Base-by-base conservation (phyloP, 2,329 filamentous ascomycete species). In the Diaporthe vexans region DNA sequence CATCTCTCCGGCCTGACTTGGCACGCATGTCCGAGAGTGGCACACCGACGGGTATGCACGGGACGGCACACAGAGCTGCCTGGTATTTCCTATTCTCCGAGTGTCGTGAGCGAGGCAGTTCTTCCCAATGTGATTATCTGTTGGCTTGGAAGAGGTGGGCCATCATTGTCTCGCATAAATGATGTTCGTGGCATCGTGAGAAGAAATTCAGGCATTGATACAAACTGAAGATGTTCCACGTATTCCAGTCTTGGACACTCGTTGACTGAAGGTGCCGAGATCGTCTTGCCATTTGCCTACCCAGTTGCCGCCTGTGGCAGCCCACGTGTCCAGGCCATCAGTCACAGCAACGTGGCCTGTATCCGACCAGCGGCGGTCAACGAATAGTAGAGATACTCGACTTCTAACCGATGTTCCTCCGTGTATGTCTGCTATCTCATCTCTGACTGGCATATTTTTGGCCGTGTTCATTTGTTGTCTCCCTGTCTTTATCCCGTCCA, bases 21-120 rank as follows among this genome's bases (percentile, higher is more conserved):
- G 46, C 61, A 67, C 61, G 21, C 61, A 37, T 13, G 61, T 17
- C 61, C 61, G 29, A 67, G 63, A 40, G 46, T 67, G 63, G 63
- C 46, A 67, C 61, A 51, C 61, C 43, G 43, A 67, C 61, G 29
- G 43, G 19, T 24, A 51, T n/a, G 61, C 43, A 35, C 43, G 61
- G 61, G 61, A 67, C 7, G 61, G 21, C 43, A n/a, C 40, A 48
- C 15, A 52, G 63, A 11, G 46, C 29, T 52, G 33, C 46, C 46
- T 35, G 29, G 29, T 35, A 37, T 54, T n/a, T 17, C 35, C 9
- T 29, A 54, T 54, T 51, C 29, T 13, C 63, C n/a, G 63, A 40
- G 33, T 54, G 33, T 68, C 33, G 48, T 29, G 46, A 35, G 46
- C 35, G 63, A 54, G 13, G 48, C 48, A 54, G 8, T 33, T 68